Evolutionary conservation across 164 flowering plant genomes (phyloP), one percentile per base, ranked within the genome.

Genomic region (Piper longum): DNA sequence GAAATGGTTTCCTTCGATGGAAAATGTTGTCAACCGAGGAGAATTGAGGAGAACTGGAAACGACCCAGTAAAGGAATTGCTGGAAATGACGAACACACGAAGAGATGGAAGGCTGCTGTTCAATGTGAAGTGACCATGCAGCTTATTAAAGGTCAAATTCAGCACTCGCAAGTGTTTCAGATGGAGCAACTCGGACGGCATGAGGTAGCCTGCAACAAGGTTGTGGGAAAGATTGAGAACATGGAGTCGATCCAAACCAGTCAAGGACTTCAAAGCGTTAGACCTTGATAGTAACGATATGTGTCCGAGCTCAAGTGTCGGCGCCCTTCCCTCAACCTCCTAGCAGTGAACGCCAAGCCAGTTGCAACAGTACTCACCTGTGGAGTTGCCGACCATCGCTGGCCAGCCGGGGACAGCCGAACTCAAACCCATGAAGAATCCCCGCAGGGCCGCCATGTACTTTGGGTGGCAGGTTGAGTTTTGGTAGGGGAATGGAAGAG

Each of bases 191-290:
- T 80, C 78, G 9, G 26, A 36, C 0, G 95, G 95, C 62, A n/a
- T n/a, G n/a, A 82, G 62, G 54, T 14, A 75, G 57, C 85, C 92
- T 56, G 67, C 68, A 1, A 88, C 77, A 54, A 57, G 66, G 75
- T 90, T 88, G 67, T 40, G n/a, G 3, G 97, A 90, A 63, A 90
- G 87, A 78, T 84, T 74, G 56, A 90, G 86, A 45, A 62, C 16
- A 70, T 65, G 70, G 69, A 90, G 67, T 58, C 73, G 76, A 71
- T 81, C 77, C 56, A 90, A 73, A n/a, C 66, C 68, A 51, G 80
- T 79, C 59, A 90, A 64, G 56, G 86, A 79, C 0, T 48, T n/a
- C n/a, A n/a, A n/a, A n/a, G 36, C 16, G 16, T 86, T 75, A 65
- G 85, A 56, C 17, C 4, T 51, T 51, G 95, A 92, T 66, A 69